Conservation (phyloP, 257 asterid genomes). For the Echites panduratus region DNA sequence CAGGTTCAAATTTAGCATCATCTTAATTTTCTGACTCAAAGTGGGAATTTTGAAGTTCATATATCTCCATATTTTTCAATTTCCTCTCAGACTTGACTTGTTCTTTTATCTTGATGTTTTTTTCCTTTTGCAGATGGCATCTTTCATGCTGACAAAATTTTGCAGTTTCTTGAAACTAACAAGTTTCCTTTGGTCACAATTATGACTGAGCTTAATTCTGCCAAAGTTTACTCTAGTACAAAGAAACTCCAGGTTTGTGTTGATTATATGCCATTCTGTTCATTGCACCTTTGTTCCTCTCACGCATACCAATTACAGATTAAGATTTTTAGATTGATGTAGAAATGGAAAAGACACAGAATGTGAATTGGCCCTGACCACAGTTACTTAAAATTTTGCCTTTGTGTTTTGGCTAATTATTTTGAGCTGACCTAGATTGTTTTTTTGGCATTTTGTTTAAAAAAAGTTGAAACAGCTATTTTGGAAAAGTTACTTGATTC, state of each 20-base stretch:
- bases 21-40: not conserved
- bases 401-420: too few relatives aligned
- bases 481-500: too few relatives aligned
- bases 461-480: too few relatives aligned
- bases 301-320: not conserved
- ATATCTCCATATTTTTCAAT: not conserved
- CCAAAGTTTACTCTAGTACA: constrained; percentile 62
- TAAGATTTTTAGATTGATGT: not conserved
- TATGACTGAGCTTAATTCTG: constrained; percentile 83
- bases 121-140: constrained; percentile 51
- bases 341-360: not conserved
- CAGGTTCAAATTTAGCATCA: not conserved
- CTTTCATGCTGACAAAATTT: constrained; percentile 39
- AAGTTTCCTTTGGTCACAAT: constrained; percentile 72
- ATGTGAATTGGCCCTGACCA: not conserved
- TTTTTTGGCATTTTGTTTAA: too few relatives aligned
- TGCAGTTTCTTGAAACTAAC: constrained; percentile 68
- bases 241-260: constrained; percentile 67
- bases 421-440: too few relatives aligned
- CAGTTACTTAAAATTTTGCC: too few relatives aligned
- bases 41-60: not conserved
- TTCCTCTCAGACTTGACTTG: not conserved
- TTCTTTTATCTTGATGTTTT: not conserved
- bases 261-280: constrained; percentile 12
- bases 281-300: not conserved